Evolutionary conservation across 1,284 basidiomycete species (phyloP).

Genomic region (Heterobasidion irregulare): DNA sequence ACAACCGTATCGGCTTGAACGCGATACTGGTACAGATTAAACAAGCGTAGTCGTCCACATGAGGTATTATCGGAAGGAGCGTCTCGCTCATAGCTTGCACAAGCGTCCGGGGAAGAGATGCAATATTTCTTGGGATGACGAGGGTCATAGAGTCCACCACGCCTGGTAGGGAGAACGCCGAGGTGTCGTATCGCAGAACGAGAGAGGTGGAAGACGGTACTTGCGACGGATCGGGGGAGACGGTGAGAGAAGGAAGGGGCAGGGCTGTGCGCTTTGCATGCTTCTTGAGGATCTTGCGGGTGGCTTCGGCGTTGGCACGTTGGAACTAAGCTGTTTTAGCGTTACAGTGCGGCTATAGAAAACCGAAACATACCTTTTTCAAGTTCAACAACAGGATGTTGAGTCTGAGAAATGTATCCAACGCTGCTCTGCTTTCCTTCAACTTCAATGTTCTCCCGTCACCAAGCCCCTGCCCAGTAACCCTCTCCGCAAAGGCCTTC

Average conservation of each 20-base stretch:
- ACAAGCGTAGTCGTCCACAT: conserved; percentile 73
- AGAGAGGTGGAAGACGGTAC: conserved; percentile 9
- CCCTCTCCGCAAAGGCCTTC: conserved; percentile 60
- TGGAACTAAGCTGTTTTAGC: conserved; percentile 44
- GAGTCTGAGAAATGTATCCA: conserved; percentile 76
- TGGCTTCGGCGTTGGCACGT: conserved; percentile 82
- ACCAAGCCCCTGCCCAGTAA: conserved; percentile 53
- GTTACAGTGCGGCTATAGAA: neutral
- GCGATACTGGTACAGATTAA: conserved; percentile 79
- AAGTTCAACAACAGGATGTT: conserved; percentile 81
- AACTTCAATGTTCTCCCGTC: conserved; percentile 54
- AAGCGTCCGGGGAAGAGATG: conserved; percentile 68
- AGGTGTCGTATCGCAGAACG: neutral
- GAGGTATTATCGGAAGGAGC: conserved; percentile 78
- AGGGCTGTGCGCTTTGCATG: conserved; percentile 84
- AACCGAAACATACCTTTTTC: conserved; percentile 52
- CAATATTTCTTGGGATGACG: conserved; percentile 21
- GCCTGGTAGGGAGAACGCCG: neutral
- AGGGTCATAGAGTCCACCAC: conserved; percentile 7
- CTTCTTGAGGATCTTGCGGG: conserved; percentile 89
- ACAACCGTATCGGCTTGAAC: conserved; percentile 82
- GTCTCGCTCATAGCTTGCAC: conserved; percentile 83
- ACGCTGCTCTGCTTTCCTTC: conserved; percentile 54
- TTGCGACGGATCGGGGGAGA: neutral
- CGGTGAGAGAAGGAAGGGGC: conserved; percentile 31